phyloP scores from a whole-genome alignment of 2,329 filamentous ascomycete genomes.

The Stachybotrys echinatus region DNA sequence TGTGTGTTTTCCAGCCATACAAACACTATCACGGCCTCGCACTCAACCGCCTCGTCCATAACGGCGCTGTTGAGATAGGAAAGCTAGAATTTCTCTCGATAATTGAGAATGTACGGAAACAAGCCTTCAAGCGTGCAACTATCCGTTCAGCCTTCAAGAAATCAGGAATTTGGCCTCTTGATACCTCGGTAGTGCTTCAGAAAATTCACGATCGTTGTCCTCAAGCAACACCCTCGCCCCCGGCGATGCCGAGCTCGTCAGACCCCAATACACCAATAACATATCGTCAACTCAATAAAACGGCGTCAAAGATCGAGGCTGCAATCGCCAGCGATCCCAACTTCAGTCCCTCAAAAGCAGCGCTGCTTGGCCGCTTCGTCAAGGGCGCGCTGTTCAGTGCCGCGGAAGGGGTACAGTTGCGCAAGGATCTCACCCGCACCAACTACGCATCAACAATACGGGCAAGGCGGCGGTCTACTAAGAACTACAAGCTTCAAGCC shows the following conservation, averaged over 20 bases:
- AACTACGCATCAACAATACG: neutral
- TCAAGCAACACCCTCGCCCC: neutral
- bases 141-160: neutral
- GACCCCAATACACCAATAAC: neutral
- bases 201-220: neutral
- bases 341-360: neutral
- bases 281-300: conserved; percentile 1
- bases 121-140: neutral
- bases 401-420: neutral
- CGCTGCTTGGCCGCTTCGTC: neutral
- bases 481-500: neutral
- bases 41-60: neutral
- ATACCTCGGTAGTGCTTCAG: neutral
- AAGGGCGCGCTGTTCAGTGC: neutral
- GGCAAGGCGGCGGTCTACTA: neutral
- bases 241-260: neutral
- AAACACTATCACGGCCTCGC: neutral
- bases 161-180: neutral
- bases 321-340: neutral
- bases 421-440: neutral
- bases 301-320: neutral
- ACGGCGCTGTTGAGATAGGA: neutral
- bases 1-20: neutral
- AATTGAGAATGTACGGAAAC: neutral
- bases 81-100: neutral